Base-by-base conservation (phyloP, 2,329 filamentous ascomycete species). In the Cladosporium sphaerospermum region DNA sequence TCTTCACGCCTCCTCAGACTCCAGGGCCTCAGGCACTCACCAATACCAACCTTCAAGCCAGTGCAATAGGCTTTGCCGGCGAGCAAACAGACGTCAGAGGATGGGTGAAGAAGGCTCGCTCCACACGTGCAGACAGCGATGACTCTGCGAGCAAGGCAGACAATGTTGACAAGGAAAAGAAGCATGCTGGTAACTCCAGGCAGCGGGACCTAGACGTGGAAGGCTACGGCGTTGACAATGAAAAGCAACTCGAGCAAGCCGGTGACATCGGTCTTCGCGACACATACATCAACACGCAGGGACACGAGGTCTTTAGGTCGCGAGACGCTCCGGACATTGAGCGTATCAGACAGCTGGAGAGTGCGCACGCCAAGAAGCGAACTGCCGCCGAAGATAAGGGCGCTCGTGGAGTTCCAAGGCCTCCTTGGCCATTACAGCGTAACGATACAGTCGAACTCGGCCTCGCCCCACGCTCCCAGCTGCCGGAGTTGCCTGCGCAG, bases 191-290 rank as follows among this genome's bases (percentile, higher is more conserved):
- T 4, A 41, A 48, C 10, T 31, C 39, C 9, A 45, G 37, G 19
- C 46, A 78, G 32, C 86, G 91, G 64, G 77, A 81, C 54, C 79
- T 83, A 52, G 91, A 96, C 64, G 83, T 96, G 18, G 83, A 84
- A 50, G 91, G 92, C 0, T 81, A 84, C 54, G 90, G 90, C 1
- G 64, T 76, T 3, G 92, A 97, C 66, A 82, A 84, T 52, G 88
- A 91, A 83, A 69, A 69, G 13, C 67, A 70, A n/a, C 56, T 74
- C 3, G 67, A 69, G 28, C 60, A 63, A 28, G 59, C 59, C 9
- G 67, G 62, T 41, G 63, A 66, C 49, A 48, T 56, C 33, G 63
- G 61, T 3, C 56, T 64, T 10, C 59, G 62, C 55, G 67, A 70
- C 47, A 83, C 83, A 57, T 74, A 73, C 19, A 81, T 86, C 16